Evolutionary conservation across 1,284 basidiomycete species (phyloP), one percentile per base, ranked within the genome.

Genomic region (Rugosomyces carneus): DNA sequence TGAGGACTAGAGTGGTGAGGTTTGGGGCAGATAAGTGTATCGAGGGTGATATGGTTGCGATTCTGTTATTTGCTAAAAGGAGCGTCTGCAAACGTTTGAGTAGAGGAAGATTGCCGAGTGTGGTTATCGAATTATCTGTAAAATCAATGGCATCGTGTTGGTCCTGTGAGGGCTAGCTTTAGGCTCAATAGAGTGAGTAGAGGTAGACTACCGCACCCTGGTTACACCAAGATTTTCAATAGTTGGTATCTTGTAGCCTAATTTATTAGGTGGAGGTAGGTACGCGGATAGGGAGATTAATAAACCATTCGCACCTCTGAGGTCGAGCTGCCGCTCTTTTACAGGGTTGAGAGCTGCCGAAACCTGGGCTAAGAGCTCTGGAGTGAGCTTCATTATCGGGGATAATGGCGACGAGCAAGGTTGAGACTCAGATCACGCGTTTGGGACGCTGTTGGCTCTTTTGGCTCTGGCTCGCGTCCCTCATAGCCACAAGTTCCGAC

Each of bases 221-320:
- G 90, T 96, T 60, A 97, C 93, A 73, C 94, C 96, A 57, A 99
- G 77, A 75, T 99, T 99, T 83, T 99, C 96, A 63, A 99, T 99
- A 43, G 90, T 84, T 37, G 94, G 93, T 60, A 99, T 97, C 79
- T 94, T 95, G 68, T 92, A 89, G 49, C 93, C 93, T 95, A 64
- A 57, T 60, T 8, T 31, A 10, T n/a, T 11, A 13, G 7, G 29
- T 31, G 29, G 29, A 13, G 29, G 5, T 6, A n/a, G 13, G 6
- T 3, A 31, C 13, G 13, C 3, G 4, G 8, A 31, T 31, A n/a
- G 29, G 13, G 29, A 6, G 13, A n/a, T 31, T 31, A 38, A 51
- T 42, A 50, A 15, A 45, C 44, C 38, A 47, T 32, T 31, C 83
- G 61, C 60, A 92, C 93, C 93, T 79, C 93, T 73, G 42, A 97